These are phyloP conservation scores for Avena atlantica DNA, from an alignment of 176 grass and related monocot species.

Conservation along the genomic window DNA sequence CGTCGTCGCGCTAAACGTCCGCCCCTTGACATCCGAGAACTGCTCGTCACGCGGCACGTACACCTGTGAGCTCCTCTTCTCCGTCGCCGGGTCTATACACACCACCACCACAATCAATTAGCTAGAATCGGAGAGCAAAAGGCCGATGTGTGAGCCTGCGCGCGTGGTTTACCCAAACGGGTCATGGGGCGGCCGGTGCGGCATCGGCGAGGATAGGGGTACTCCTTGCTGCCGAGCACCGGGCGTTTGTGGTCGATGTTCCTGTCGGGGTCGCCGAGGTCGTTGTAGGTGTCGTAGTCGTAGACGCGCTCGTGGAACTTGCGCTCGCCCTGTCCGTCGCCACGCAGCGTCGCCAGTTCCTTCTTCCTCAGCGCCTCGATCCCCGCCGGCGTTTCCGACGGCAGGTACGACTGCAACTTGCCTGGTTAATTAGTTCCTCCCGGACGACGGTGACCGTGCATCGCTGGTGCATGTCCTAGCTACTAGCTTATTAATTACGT, in stretches of 20 bases:
- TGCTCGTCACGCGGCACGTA: conserved; percentile 82
- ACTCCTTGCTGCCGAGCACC: conserved; percentile 51
- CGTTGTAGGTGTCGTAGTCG: conserved; percentile 68
- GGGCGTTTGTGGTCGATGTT: conserved; percentile 35
- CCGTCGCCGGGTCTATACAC: conserved; percentile 54
- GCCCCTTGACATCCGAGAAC: conserved; percentile 82
- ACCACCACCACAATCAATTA: background rate
- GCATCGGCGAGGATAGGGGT: conserved; percentile 57
- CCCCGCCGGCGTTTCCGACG: conserved; percentile 62
- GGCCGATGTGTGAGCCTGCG: background rate
- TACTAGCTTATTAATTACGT: background rate
- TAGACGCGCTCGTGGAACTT: conserved; percentile 51
- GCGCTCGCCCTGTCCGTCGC: conserved; percentile 3
- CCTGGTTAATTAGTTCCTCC: background rate
- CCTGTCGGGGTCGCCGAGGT: conserved; percentile 62
- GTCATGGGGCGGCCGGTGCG: conserved; percentile 55
- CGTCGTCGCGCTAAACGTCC: conserved; percentile 63
- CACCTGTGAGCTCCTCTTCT: conserved; percentile 31
- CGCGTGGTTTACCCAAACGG: conserved; percentile 2
- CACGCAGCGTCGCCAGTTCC: conserved; percentile 50
- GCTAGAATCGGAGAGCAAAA: background rate
- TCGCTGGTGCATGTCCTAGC: background rate
- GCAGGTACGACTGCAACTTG: conserved; percentile 65
- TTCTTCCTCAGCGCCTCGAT: conserved; percentile 38
- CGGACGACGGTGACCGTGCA: background rate